Base-by-base conservation (phyloP, 2,329 filamentous ascomycete species). In the Cladophialophora carrionii region DNA sequence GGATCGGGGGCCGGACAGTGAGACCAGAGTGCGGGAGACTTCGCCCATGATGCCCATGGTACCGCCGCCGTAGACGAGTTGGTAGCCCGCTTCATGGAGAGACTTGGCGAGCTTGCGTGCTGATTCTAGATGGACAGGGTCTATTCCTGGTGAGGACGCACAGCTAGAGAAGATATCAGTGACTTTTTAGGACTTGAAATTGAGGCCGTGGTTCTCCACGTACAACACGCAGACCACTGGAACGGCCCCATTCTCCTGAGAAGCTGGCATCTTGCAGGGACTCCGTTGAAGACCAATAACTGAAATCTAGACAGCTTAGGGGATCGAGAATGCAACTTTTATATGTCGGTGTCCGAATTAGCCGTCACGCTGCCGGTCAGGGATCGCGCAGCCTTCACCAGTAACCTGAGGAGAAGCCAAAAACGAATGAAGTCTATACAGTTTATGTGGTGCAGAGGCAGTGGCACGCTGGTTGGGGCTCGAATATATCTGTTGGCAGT, bases 31-130 rank as follows among this genome's bases (percentile, higher is more conserved):
- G 73, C 89, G 89, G 53, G 95, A 92, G 10, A 98, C 79, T 76
- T 97, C 92, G 74, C 95, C 95, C 95, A 99, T 99, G 53, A 99
- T 85, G 9, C 95, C 95, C 43, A 92, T 87, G 2, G 94, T 98
- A 74, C 95, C 95, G 71, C 95, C 95, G 71, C 95, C 95, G 78
- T 98, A 99, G 70, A 98, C 92, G 51, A 99, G 87, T 9, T 86
- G 84, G 73, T 96, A 92, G 76, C 91, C 88, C 74, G 90, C 85
- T 57, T 85, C 83, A 75, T 92, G 89, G 80, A 98, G 89, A 70
- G 84, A 82, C 37, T 81, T 81, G 61, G 89, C 94, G 14, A 98
- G 87, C 32, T 86, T 79, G 46, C 89, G 88, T 2, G 95, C 95
- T 7, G 92, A 88, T 76, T 88, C 87, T 73, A 96, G 79, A 78